These are phyloP conservation scores for Pichia paraexigua DNA, from an alignment of 805 yeast species.

Conservation along the genomic window DNA sequence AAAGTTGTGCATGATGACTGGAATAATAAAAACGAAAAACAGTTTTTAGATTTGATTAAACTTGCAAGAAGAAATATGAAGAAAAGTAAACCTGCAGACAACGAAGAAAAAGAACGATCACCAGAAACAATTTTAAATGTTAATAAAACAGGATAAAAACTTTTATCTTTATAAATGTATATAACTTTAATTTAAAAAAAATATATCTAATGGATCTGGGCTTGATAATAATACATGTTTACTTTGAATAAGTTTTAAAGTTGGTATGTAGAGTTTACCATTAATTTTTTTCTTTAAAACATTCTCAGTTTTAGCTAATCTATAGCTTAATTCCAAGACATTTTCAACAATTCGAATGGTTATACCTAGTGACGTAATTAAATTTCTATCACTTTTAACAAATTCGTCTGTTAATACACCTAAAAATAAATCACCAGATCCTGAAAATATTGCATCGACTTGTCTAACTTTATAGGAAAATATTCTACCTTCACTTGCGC, in stretches of 20 bases:
- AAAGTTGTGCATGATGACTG: constrained; percentile 17
- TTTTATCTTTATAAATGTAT: neutral
- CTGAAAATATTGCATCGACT: constrained; percentile 57
- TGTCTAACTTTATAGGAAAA: constrained; percentile 36
- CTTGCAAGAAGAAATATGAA: constrained; percentile 16
- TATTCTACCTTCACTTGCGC: constrained; percentile 25
- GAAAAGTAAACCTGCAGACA: neutral
- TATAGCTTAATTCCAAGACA: constrained; percentile 35
- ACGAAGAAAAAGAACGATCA: neutral
- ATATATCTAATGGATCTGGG: neutral
- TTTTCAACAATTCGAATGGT: constrained; percentile 34
- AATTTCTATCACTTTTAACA: constrained; percentile 24
- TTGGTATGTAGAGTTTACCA: constrained; percentile 30
- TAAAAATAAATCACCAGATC: constrained; percentile 68
- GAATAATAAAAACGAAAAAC: constrained; percentile 19
- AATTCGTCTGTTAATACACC: constrained; percentile 50
- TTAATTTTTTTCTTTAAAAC: constrained; percentile 5
- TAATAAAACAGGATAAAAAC: neutral
- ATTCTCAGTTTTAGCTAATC: constrained; percentile 12
- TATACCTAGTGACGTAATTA: constrained; percentile 31
- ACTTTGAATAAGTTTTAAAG: constrained; percentile 38
- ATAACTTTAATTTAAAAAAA: neutral
- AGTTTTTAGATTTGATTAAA: constrained; percentile 19
- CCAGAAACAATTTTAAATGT: neutral
- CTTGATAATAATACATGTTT: constrained; percentile 23